phyloP scores from a whole-genome alignment of 106 monocot genomes.

The Dendrobium chrysotoxum region DNA sequence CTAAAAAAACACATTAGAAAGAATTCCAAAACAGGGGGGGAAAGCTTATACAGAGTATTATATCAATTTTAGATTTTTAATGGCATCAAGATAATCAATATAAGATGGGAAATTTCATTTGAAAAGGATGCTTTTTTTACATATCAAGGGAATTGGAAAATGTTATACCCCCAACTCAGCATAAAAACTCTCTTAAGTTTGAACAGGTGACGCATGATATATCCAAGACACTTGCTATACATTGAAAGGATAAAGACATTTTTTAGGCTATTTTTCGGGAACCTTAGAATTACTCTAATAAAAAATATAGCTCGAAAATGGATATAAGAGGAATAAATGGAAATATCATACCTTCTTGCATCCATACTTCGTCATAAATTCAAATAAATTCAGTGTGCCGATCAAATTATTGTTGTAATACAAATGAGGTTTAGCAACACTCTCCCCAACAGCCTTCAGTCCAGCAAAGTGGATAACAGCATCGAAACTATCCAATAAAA shows the following conservation, averaged over 20 bases:
- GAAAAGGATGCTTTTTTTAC: neutral
- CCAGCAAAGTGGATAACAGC: slow-evolving; percentile 53
- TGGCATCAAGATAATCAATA: neutral
- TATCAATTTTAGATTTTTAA: neutral
- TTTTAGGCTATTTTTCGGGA: neutral
- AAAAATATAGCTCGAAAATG: neutral
- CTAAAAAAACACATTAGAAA: neutral
- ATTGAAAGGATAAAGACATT: neutral
- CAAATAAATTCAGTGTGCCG: slow-evolving; percentile 65
- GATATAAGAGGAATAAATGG: neutral
- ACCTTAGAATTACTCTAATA: neutral
- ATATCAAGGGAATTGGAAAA: neutral
- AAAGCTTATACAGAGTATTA: neutral
- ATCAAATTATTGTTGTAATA: slow-evolving; percentile 75
- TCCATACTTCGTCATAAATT: slow-evolving; percentile 68
- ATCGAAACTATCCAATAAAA: slow-evolving; percentile 27
- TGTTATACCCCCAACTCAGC: neutral
- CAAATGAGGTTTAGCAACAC: slow-evolving; percentile 62
- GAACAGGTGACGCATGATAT: neutral
- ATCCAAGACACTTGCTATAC: neutral
- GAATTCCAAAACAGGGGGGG: neutral
- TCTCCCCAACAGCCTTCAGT: slow-evolving; percentile 45
- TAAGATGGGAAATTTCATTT: neutral
- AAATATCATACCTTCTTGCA: slow-evolving; percentile 62
- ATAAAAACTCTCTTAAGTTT: neutral